Evolutionary conservation across 345 rosid genomes (phyloP), one percentile per base, ranked within the genome.

Genomic region (Triadica sebifera): DNA sequence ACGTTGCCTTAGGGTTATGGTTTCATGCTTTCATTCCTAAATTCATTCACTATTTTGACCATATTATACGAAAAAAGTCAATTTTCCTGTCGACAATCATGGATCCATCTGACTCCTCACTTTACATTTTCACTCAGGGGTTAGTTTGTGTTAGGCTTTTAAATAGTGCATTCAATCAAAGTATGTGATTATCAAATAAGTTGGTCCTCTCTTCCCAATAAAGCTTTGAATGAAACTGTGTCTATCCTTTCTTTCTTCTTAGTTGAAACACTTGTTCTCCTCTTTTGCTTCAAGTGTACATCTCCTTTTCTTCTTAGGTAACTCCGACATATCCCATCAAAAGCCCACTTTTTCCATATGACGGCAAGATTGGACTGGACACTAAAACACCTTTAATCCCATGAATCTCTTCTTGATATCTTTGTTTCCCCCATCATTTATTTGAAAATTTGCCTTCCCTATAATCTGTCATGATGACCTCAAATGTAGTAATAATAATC

Each of bases 251-350:
- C 34, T 29, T 29, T 29, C 34, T 29, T n/a, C n/a, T n/a, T n/a
- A n/a, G n/a, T n/a, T 29, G 34, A 29, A n/a, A 29, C 34, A 29
- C 2, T 29, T 3, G 59, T 70, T 62, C 56, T 74, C 38, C 62
- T 59, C 67, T 73, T 78, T 73, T 71, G 73, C 83, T 79, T 78
- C 29, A 37, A 37, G 60, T 9, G 47, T 0, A 20, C 37, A 6
- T 38, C 66, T 51, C 65, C 74, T 76, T 52, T 22, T 67, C 51
- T 57, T 39, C 47, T 73, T 20, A 43, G 47, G 13, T 75, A 65
- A 56, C 76, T 65, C 59, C 63, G 83, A 57, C 77, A 77, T 71
- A 81, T 61, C 81, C 80, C 81, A 79, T 81, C 84, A 81, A 77
- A 81, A 85, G 70, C 81, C 53, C 70, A 61, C 79, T 65, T 70